A percentile compares a stretch with the other conserved stretches of the same genome.
phyloP scores from a whole-genome alignment of 192 early-diverging fungal species.

The Coemansia sp. region DNA sequence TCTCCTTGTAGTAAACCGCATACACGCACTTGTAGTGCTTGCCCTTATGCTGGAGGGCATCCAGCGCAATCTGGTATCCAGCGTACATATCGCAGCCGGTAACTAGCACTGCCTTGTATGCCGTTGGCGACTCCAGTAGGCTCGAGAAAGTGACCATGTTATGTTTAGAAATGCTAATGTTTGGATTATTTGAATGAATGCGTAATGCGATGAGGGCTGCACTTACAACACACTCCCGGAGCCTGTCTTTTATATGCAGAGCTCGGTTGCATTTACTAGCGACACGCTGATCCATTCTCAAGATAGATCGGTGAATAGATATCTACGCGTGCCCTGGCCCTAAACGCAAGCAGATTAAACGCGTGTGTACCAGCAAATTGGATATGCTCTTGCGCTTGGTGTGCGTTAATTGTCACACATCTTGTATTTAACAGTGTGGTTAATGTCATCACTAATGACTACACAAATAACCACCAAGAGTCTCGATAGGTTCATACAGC shows the following conservation, averaged over 20 bases:
- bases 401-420: neutral
- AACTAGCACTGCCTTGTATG: slow-evolving; percentile 35
- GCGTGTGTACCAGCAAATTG: neutral
- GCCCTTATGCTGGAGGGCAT: slow-evolving; percentile 28
- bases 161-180: neutral
- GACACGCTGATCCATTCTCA: neutral
- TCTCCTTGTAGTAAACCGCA: slow-evolving; percentile 32
- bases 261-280: neutral
- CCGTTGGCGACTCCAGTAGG: slow-evolving; percentile 21
- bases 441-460: neutral
- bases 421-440: neutral
- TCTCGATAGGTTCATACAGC: neutral
- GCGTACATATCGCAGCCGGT: slow-evolving; percentile 45
- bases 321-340: neutral
- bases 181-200: neutral
- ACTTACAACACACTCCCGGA: no score
- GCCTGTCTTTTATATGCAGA: neutral
- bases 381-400: neutral
- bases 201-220: neutral
- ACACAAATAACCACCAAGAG: neutral
- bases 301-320: neutral
- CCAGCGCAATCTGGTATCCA: slow-evolving; percentile 34
- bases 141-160: slow-evolving; percentile 37
- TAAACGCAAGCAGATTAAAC: neutral
- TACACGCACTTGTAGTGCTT: slow-evolving; percentile 28